Percentiles rank a stretch among this genome's conserved stretches.
These are phyloP conservation scores for Crepidotus variabilis DNA, from an alignment of 768 basidiomycete species.

Conservation along the genomic window DNA sequence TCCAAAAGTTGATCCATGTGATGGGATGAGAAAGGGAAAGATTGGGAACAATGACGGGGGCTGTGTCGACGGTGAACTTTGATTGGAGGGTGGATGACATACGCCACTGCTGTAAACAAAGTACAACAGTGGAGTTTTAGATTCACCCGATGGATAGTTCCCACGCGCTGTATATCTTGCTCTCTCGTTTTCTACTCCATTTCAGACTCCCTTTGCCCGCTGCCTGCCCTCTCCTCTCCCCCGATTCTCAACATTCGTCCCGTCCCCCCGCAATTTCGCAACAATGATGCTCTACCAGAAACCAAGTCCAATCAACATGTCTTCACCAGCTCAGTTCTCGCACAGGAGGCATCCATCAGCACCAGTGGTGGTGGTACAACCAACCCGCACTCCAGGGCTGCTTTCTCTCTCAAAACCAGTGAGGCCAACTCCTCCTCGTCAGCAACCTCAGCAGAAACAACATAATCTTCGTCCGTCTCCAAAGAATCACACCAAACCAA, in stretches of 20 bases:
- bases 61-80: not conserved
- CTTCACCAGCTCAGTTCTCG: slow-evolving; percentile 21
- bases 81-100: not conserved
- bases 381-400: slow-evolving; percentile 71
- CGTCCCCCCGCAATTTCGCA: slow-evolving; percentile 13
- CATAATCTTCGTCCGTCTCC: slow-evolving; percentile 21
- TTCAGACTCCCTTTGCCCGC: slow-evolving; percentile 15
- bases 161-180: slow-evolving; percentile 14
- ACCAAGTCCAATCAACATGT: slow-evolving; percentile 31
- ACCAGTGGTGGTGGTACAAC: slow-evolving; percentile 62
- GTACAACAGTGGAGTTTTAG: slow-evolving; percentile 13
- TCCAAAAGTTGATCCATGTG: not conserved
- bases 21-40: not conserved
- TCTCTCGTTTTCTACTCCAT: slow-evolving; percentile 9
- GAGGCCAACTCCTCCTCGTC: slow-evolving; percentile 24
- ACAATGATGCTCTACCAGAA: slow-evolving; percentile 50
- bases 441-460: slow-evolving; percentile 21
- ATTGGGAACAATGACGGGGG: not conserved
- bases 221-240: slow-evolving; percentile 14
- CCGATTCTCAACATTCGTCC: not conserved
- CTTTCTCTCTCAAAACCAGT: slow-evolving; percentile 63
- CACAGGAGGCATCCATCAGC: slow-evolving; percentile 72
- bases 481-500: slow-evolving; percentile 24
- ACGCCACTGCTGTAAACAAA: slow-evolving; percentile 17
- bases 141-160: slow-evolving; percentile 1